A percentile compares a stretch with the other conserved stretches of the same genome.
Evolutionary conservation across 352 stramenopile species (phyloP).

Genomic region (Phytophthora capsici): DNA sequence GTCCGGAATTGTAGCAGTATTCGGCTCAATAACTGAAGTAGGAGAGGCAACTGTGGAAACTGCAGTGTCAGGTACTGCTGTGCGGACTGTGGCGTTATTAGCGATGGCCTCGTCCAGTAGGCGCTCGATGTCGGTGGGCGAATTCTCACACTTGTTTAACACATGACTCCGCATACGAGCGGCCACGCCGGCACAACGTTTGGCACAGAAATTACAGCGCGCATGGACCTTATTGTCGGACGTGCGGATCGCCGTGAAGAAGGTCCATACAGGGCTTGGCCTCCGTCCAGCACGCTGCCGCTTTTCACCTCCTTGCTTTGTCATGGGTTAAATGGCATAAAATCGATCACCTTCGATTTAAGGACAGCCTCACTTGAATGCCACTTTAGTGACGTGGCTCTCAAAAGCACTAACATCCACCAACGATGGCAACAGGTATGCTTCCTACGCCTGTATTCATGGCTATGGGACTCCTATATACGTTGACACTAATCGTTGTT

Average conservation of each 20-base stretch:
- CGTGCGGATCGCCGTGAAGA: constrained; percentile 53
- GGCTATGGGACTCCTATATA: not conserved
- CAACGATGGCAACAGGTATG: too few species aligned
- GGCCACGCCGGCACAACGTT: constrained; percentile 54
- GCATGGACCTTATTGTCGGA: constrained; percentile 57
- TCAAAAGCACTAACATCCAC: too few species aligned
- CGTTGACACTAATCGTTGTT: not conserved
- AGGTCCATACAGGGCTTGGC: constrained; percentile 55
- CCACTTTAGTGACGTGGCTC: too few species aligned
- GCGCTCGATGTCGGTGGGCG: constrained; percentile 32
- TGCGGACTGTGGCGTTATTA: constrained; percentile 6
- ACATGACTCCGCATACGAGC: constrained; percentile 59
- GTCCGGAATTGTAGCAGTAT: not conserved
- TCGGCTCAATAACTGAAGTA: not conserved
- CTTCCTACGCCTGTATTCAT: too few species aligned
- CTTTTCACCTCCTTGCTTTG: constrained; percentile 11
- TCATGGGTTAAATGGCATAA: not conserved
- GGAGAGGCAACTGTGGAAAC: not conserved
- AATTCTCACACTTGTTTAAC: constrained; percentile 47
- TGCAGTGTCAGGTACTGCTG: constrained; percentile 2
- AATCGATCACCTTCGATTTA: too few species aligned
- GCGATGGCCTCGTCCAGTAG: constrained; percentile 24
- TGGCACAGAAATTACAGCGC: constrained; percentile 54
- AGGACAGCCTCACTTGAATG: too few species aligned
- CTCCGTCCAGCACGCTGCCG: constrained; percentile 38